These are phyloP conservation scores for Umbelopsis sp. DNA, from an alignment of 371 early-diverging fungal genomes.

Conservation along the genomic window DNA sequence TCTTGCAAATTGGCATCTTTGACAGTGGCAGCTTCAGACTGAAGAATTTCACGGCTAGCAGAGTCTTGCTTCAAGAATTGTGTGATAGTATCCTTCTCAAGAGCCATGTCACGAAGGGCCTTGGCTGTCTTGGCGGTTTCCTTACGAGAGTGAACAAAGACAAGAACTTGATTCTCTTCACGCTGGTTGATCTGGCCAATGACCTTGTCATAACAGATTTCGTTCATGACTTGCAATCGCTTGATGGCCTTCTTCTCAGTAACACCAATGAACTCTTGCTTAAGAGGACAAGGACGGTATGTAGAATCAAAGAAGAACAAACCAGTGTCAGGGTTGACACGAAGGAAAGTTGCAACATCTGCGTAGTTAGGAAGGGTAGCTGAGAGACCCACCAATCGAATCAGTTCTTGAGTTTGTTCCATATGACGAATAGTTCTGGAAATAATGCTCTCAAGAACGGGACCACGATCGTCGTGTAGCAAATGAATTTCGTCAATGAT, in stretches of 20 bases:
- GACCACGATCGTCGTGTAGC: constrained; percentile 98
- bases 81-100: constrained; percentile 83
- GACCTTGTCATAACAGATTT: constrained; percentile 92
- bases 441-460: constrained; percentile 97
- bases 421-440: constrained; percentile 89
- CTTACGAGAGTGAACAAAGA: constrained; percentile 98
- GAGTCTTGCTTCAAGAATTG: constrained; percentile 80
- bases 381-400: constrained; percentile 96
- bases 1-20: constrained; percentile 87
- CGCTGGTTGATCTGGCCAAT: constrained; percentile 80
- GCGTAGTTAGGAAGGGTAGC: constrained; percentile 99
- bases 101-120: constrained; percentile 87
- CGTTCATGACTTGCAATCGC: constrained; percentile 95
- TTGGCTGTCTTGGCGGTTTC: constrained; percentile 96
- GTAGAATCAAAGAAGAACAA: constrained; percentile 94
- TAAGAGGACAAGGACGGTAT: constrained; percentile 94
- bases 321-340: constrained; percentile 80
- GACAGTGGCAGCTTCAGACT: constrained; percentile 78
- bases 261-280: constrained; percentile 94
- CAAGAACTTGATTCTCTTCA: constrained; percentile 89
- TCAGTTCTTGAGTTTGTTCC: constrained; percentile 88
- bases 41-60: constrained; percentile 83
- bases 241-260: constrained; percentile 95
- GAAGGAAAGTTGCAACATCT: constrained; percentile 97
- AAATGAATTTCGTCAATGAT: constrained; percentile 99